These are phyloP conservation scores for Coniferiporia weirii DNA, from an alignment of 1,284 basidiomycete genomes.

Conservation along the genomic window DNA sequence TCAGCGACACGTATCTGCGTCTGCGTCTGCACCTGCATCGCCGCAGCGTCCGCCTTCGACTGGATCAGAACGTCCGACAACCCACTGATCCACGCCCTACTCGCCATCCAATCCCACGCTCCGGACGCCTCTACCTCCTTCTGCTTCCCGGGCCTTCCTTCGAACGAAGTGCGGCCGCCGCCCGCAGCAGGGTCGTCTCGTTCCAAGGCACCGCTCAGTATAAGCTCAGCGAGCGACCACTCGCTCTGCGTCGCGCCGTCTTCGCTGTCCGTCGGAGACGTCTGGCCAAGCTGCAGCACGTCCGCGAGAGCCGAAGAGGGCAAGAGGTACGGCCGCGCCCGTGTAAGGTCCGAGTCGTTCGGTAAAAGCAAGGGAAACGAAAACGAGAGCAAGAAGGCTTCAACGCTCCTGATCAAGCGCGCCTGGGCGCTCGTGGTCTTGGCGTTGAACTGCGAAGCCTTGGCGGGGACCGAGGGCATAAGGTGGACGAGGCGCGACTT, in stretches of 20 bases:
- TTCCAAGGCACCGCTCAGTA: constrained; percentile 34
- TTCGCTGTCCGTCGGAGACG: constrained; percentile 14
- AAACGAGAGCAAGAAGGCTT: constrained; percentile 34
- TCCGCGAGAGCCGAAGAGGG: constrained; percentile 28
- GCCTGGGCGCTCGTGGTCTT: constrained; percentile 21
- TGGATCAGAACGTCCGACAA: constrained; percentile 5
- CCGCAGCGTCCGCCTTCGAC: background rate
- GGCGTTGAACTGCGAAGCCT: background rate
- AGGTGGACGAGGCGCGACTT: constrained; percentile 31
- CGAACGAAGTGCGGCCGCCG: background rate
- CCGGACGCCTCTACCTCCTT: background rate
- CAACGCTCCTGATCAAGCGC: constrained; percentile 32
- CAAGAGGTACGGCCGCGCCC: constrained; percentile 31
- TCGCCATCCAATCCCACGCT: constrained; percentile 2
- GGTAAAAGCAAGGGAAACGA: constrained; percentile 16
- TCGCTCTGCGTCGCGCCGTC: constrained; percentile 19
- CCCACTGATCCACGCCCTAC: constrained; percentile 16
- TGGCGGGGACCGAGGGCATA: constrained; percentile 22
- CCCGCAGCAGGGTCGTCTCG: background rate
- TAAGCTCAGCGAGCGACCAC: constrained; percentile 33
- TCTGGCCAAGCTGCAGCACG: constrained; percentile 20
- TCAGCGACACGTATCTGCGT: background rate
- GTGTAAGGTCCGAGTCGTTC: constrained; percentile 22
- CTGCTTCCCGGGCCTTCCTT: background rate
- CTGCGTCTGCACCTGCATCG: background rate